Evolutionary conservation across 331 rosid genomes (phyloP), one percentile per base, ranked within the genome.

Genomic region (Malus hybrid): DNA sequence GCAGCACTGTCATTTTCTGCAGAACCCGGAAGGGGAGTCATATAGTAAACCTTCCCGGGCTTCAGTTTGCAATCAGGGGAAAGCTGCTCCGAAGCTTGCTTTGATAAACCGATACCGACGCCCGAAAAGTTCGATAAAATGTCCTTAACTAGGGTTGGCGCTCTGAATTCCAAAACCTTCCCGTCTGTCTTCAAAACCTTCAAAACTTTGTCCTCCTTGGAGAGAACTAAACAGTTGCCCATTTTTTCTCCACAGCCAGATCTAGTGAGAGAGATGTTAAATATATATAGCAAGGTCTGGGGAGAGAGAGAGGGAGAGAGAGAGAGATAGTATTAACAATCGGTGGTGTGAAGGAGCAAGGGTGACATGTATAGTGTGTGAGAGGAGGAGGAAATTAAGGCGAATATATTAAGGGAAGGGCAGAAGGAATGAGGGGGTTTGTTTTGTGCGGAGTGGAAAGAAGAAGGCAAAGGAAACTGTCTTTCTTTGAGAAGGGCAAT

Each of bases 121-220:
- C 69, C 73, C 1, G 88, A 80, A 54, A 87, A 85, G 28, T 77
- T 83, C 24, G 56, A 69, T 54, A 90, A 31, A 56, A 90, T 79
- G 34, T 90, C 90, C 73, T 87, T 85, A 2, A 88, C 96, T 32
- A 72, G 81, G 14, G 59, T 68, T 63, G 93, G 90, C 1, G 76
- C n/a, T 5, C 70, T 82, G 67, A 90, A 85, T 73, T 83, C 90
- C 39, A 90, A 27, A 31, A 85, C 67, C 69, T 84, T 85, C n/a
- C 92, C 93, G 65, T 90, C 92, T 42, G 69, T 70, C 84, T 83
- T 84, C 20, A 88, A 85, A 59, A 93, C 83, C 78, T 64, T 80
- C 60, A 86, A 75, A 29, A 81, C 69, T 68, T 80, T 75, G 42
- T 55, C 48, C 77, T 63, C 67, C 68, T 36, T 84, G 72, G 77